These are phyloP conservation scores for Xylaria palmicola DNA, from an alignment of 495 filamentous ascomycete genomes.

Conservation along the genomic window DNA sequence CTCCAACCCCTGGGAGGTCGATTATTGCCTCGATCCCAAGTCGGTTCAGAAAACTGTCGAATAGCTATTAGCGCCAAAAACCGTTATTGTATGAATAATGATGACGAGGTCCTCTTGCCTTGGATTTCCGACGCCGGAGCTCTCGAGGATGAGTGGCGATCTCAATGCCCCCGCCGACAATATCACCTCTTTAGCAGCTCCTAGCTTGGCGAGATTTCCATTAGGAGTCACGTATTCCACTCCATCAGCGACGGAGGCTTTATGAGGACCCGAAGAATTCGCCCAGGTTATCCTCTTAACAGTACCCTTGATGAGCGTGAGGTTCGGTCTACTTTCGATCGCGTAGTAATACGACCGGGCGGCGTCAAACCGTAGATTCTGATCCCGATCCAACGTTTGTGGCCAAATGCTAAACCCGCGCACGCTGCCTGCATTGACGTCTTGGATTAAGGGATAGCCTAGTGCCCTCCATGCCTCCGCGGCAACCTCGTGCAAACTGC, in stretches of 20 bases:
- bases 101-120: neutral
- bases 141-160: slow-evolving; percentile 50
- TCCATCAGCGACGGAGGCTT: slow-evolving; percentile 30
- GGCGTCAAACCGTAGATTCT: slow-evolving; percentile 31
- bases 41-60: slow-evolving; percentile 29
- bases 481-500: slow-evolving; percentile 28
- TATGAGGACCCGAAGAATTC: slow-evolving; percentile 11
- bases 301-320: slow-evolving; percentile 35
- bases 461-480: slow-evolving; percentile 29
- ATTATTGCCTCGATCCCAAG: slow-evolving; percentile 41
- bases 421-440: slow-evolving; percentile 42
- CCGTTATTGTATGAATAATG: neutral
- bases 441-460: slow-evolving; percentile 38
- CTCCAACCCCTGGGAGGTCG: slow-evolving; percentile 45
- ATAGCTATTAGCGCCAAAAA: neutral
- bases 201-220: slow-evolving; percentile 26
- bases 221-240: slow-evolving; percentile 33
- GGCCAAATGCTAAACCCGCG: slow-evolving; percentile 43
- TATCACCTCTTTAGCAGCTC: slow-evolving; percentile 46
- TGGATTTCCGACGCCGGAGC: slow-evolving; percentile 48
- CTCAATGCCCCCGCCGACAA: slow-evolving; percentile 48
- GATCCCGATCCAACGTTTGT: slow-evolving; percentile 33
- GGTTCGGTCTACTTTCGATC: slow-evolving; percentile 34
- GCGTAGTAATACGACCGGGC: slow-evolving; percentile 48
- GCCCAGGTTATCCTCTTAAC: slow-evolving; percentile 36